phyloP scores from a whole-genome alignment of 768 basidiomycete genomes.

The Cystofilobasidium macerans region DNA sequence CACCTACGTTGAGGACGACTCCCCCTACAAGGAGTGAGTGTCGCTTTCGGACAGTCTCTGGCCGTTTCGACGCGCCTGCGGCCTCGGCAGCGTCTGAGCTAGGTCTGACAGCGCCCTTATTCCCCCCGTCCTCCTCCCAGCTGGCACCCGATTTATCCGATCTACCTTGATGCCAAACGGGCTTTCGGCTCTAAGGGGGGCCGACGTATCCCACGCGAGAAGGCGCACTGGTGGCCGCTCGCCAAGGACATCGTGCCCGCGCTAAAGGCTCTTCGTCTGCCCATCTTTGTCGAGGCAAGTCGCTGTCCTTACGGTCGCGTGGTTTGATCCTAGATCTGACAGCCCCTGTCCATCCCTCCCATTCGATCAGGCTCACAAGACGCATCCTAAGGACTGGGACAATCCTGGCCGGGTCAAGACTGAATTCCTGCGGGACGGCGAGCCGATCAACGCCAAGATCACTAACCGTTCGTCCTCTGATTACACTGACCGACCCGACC shows the following conservation, averaged over 20 bases:
- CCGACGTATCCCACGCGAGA: conserved; percentile 64
- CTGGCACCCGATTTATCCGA: conserved; percentile 92
- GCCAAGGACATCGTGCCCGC: conserved; percentile 87
- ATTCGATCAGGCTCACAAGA: conserved; percentile 49
- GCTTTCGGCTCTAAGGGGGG: conserved; percentile 64
- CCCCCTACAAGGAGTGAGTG: conserved; percentile 8
- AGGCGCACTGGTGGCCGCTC: conserved; percentile 87
- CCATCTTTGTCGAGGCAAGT: conserved; percentile 69
- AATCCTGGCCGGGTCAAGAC: conserved; percentile 93
- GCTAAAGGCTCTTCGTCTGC: conserved; percentile 60
- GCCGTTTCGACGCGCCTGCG: no score
- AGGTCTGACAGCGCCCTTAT: no score
- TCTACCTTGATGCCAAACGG: conserved; percentile 91
- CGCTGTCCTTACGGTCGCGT: not conserved
- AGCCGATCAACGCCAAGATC: conserved; percentile 36
- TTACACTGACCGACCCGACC: not conserved
- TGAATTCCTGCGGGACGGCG: conserved; percentile 42
- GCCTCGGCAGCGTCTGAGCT: no score
- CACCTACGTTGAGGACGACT: not conserved
- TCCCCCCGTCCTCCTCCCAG: conserved; percentile 40
- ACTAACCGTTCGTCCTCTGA: conserved; percentile 37
- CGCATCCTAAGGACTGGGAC: conserved; percentile 93
- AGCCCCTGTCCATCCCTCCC: not conserved
- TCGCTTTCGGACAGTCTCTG: no score
- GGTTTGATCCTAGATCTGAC: not conserved